Base-by-base conservation (phyloP, 2,329 filamentous ascomycete genomes). In the Didymella exigua region DNA sequence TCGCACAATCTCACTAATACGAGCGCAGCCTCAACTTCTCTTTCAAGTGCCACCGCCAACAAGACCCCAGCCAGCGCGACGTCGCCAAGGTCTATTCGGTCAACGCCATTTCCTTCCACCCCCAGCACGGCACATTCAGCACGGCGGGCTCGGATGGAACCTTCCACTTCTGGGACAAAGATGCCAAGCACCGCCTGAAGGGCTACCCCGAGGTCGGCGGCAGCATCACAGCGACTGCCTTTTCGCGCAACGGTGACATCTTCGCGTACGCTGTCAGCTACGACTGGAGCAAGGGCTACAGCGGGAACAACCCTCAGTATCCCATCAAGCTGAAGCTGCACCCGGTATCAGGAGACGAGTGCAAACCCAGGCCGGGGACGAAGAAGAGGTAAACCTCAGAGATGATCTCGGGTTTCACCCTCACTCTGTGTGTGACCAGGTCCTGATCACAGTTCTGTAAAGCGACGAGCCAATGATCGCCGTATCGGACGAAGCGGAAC, bases 101-200 rank as follows among this genome's bases (percentile, higher is more conserved):
- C 72, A 99, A 99, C 79, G 89, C 92, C 65, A 99, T 99, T 76
- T 96, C 91, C 21, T 98, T 98, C 86, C 95, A 99, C 78, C 95
- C 95, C 1, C 83, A 90, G 11, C 93, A 97, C 76, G 95, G 95
- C 70, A 99, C 95, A n/a, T 99, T 99, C 80, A 96, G 90, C 78
- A 99, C 95, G 2, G 92, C 95, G 42, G 95, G 95, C 50, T 90
- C 88, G 29, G 95, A 99, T 76, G 95, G 95, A 49, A 97, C 95
- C 0, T 99, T 98, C 82, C 90, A 95, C 79, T 95, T 93, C 83
- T 95, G 90, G 90, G 95, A 99, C 74, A 82, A 81, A 73, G 80
- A 82, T 64, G 79, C 79, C 46, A 81, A 81, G 66, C 79, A 81
- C 69, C 72, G 79, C 46, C 72, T 81, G 53, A 81, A 81, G 82